phyloP scores from a whole-genome alignment of 1,284 basidiomycete genomes.

The Fomitiporia mediterranea region DNA sequence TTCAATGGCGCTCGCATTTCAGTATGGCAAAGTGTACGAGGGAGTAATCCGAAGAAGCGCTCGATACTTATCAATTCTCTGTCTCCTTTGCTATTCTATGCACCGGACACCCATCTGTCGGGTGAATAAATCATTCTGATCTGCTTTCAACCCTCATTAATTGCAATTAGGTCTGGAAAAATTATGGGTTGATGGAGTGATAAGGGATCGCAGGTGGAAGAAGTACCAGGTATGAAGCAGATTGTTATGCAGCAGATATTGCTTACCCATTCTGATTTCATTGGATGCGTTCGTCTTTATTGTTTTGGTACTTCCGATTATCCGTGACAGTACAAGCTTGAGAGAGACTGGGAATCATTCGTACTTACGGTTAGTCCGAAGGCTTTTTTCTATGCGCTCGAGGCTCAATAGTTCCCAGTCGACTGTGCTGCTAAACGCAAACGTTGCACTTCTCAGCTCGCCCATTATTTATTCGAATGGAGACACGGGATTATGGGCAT shows the following conservation, averaged over 20 bases:
- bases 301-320: neutral
- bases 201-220: slow-evolving; percentile 13
- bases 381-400: neutral
- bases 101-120: slow-evolving; percentile 36
- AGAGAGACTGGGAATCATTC: slow-evolving; percentile 32
- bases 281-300: no score
- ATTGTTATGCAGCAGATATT: slow-evolving; percentile 12
- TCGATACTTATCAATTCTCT: slow-evolving; percentile 29
- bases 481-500: slow-evolving; percentile 20
- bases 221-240: neutral
- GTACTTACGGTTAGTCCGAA: slow-evolving; percentile 30
- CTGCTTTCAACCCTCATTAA: neutral
- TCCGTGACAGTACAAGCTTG: slow-evolving; percentile 24
- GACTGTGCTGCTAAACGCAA: slow-evolving; percentile 41
- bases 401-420: slow-evolving; percentile 27
- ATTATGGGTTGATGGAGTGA: slow-evolving; percentile 14
- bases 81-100: slow-evolving; percentile 36
- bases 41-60: slow-evolving; percentile 16
- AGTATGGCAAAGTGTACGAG: slow-evolving; percentile 32
- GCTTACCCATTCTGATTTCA: no score
- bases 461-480: slow-evolving; percentile 33
- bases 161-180: slow-evolving; percentile 8
- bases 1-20: slow-evolving; percentile 34
- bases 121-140: neutral
- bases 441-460: slow-evolving; percentile 43